phyloP scores from a whole-genome alignment of 2,329 filamentous ascomycete genomes.

The Ophiostoma populinum region DNA sequence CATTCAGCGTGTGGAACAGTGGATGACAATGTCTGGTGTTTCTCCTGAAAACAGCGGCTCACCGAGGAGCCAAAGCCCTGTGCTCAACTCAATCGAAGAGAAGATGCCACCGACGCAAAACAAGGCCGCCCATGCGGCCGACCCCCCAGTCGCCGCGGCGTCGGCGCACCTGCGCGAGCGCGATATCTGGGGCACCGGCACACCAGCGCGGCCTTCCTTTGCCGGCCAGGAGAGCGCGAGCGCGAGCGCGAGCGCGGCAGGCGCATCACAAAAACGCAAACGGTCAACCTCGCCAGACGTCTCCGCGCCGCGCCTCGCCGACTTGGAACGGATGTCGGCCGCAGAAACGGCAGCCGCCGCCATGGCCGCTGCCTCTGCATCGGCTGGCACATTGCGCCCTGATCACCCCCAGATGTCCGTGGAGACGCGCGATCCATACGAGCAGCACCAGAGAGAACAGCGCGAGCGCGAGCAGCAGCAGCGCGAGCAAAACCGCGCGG shows the following conservation, averaged over 20 bases:
- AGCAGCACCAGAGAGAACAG: conserved; percentile 8
- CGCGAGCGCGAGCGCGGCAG: conserved; percentile 24
- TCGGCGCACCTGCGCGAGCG: conserved; percentile 19
- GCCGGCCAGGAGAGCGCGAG: conserved; percentile 25
- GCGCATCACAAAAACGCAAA: conserved; percentile 43
- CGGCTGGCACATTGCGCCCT: neutral
- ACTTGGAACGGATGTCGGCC: neutral
- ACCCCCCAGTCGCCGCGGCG: conserved; percentile 9
- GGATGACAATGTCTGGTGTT: conserved; percentile 30
- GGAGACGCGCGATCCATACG: conserved; percentile 8
- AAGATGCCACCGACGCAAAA: conserved; percentile 15
- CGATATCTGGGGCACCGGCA: conserved; percentile 25
- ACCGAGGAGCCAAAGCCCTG: conserved; percentile 21
- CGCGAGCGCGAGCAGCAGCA: conserved; percentile 9
- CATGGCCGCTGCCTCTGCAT: conserved; percentile 6
- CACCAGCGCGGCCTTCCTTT: conserved; percentile 22
- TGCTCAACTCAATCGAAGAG: conserved; percentile 9
- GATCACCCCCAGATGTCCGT: conserved; percentile 1
- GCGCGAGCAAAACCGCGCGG: conserved; percentile 20
- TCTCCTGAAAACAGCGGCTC: conserved; percentile 32
- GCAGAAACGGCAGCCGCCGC: conserved; percentile 7
- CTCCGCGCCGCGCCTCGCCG: conserved; percentile 9
- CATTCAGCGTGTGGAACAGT: conserved; percentile 8
- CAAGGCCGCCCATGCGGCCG: conserved; percentile 9
- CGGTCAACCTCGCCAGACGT: conserved; percentile 41